Percentiles rank a stretch among this genome's conserved stretches.
Evolutionary conservation across 192 early-diverging fungal genomes (phyloP).

Genomic region (Coemansia umbellata): DNA sequence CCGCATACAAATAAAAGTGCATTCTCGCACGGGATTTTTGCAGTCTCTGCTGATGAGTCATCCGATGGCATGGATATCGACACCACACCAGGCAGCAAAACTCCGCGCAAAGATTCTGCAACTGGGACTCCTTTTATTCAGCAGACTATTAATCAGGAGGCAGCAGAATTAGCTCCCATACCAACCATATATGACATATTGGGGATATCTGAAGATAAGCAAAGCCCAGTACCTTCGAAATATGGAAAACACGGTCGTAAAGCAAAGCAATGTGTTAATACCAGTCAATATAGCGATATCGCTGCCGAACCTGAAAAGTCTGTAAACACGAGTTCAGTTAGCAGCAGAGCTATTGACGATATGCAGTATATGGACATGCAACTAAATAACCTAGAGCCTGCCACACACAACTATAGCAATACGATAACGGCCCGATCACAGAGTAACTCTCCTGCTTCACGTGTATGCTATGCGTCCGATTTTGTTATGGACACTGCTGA

Average conservation of each 20-base stretch:
- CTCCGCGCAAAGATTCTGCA: background rate
- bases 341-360: no score
- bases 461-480: slow-evolving; percentile 19
- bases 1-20: no score
- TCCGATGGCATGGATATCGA: slow-evolving; percentile 13
- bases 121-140: background rate
- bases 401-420: background rate
- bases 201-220: slow-evolving; percentile 18
- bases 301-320: no score
- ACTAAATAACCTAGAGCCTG: no score
- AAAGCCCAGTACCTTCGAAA: slow-evolving; percentile 5
- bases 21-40: no score
- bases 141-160: background rate
- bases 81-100: background rate
- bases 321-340: no score
- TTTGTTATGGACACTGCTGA: slow-evolving; percentile 7
- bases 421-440: background rate
- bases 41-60: no score
- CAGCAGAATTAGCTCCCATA: slow-evolving; percentile 3
- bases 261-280: no score
- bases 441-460: slow-evolving; percentile 12
- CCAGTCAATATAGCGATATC: no score
- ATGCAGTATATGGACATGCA: no score
- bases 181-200: slow-evolving; percentile 41
- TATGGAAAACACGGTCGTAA: no score